Conservation (phyloP, 495 filamentous ascomycete species). For the Penicillium mononematosum region DNA sequence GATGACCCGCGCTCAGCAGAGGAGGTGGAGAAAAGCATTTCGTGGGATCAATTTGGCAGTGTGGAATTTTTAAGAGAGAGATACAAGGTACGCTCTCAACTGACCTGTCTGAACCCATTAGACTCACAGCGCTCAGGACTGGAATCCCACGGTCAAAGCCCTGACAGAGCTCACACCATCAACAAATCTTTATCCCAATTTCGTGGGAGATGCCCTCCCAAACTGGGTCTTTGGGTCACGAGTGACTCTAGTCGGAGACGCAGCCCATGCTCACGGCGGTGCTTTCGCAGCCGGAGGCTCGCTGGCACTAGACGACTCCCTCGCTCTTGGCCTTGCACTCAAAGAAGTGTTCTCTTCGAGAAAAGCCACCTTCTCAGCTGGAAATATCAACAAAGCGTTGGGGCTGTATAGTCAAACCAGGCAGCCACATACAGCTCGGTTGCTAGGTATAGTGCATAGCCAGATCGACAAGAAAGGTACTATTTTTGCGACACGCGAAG, state of each 20-base stretch:
- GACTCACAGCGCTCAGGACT: slow-evolving; percentile 28
- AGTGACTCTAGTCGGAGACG: slow-evolving; percentile 47
- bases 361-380: slow-evolving; percentile 15
- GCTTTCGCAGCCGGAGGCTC: slow-evolving; percentile 51
- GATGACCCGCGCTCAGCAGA: slow-evolving; percentile 37
- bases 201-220: slow-evolving; percentile 36
- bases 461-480: slow-evolving; percentile 32
- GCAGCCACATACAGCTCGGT: slow-evolving; percentile 42
- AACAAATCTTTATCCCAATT: slow-evolving; percentile 47
- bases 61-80: slow-evolving; percentile 37
- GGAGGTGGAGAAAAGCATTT: slow-evolving; percentile 37
- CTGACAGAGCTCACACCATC: slow-evolving; percentile 43
- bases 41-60: slow-evolving; percentile 42
- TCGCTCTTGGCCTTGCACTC: slow-evolving; percentile 30
- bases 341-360: slow-evolving; percentile 17
- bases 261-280: slow-evolving; percentile 52
- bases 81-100: slow-evolving; percentile 27
- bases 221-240: slow-evolving; percentile 44
- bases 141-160: slow-evolving; percentile 43
- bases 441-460: slow-evolving; percentile 40
- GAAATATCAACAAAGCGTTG: slow-evolving; percentile 32
- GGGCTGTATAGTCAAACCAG: slow-evolving; percentile 40
- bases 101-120: not conserved
- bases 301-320: slow-evolving; percentile 51
- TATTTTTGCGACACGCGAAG: slow-evolving; percentile 15